Conservation (phyloP, 371 early-diverging fungal genomes). For the Aphelidium insulamus region DNA sequence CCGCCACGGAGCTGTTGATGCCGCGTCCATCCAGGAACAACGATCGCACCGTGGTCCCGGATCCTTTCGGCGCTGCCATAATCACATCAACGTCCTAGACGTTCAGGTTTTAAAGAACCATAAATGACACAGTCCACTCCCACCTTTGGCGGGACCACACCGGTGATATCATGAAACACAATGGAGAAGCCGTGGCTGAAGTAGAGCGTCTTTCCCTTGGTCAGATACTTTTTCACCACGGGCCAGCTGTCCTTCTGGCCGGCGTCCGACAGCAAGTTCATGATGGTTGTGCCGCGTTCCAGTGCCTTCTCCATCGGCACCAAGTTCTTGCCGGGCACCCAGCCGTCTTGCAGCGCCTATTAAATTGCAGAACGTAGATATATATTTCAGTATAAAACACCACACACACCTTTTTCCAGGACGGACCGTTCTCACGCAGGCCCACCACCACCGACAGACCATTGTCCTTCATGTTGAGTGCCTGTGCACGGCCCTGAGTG, state of each 20-base stretch:
- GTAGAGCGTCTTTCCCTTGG: conserved; percentile 92
- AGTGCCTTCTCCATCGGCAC: conserved; percentile 82
- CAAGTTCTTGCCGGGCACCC: conserved; percentile 77
- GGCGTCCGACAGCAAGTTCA: conserved; percentile 91
- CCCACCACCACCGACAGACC: conserved; percentile 89
- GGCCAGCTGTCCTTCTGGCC: conserved; percentile 85
- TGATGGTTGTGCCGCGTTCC: conserved; percentile 70
- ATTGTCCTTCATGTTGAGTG: conserved; percentile 88
- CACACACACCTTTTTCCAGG: conserved; percentile 78
- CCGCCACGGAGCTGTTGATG: conserved; percentile 90
- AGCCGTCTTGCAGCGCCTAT: conserved; percentile 20
- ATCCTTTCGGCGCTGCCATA: conserved; percentile 16
- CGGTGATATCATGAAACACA: conserved; percentile 77
- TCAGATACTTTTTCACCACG: conserved; percentile 62
- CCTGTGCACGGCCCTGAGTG: conserved; percentile 90
- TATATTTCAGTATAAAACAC: no score
- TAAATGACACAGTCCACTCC: conserved; percentile 5
- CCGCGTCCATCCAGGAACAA: conserved; percentile 91
- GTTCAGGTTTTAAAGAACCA: neutral
- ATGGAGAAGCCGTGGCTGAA: conserved; percentile 94
- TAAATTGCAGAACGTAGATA: no score
- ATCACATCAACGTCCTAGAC: conserved; percentile 1
- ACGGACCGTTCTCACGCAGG: conserved; percentile 68
- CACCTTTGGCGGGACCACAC: conserved; percentile 57
- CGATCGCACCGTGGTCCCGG: conserved; percentile 86